phyloP scores from a whole-genome alignment of 331 rosid species.

The Spiraea crenata region DNA sequence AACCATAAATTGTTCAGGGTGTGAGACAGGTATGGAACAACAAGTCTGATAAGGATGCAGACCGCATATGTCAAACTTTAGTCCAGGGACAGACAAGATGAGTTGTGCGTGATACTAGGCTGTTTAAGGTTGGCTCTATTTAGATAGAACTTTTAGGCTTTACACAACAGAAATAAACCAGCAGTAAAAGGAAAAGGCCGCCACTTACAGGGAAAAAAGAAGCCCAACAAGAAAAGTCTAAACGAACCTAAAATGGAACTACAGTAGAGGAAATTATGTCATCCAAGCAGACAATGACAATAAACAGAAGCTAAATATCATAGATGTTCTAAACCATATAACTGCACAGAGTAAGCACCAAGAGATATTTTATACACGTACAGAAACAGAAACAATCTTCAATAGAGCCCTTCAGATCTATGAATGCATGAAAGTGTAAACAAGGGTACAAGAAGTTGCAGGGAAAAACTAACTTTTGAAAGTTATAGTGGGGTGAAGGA shows the following conservation, averaged over 20 bases:
- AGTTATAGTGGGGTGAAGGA: not conserved
- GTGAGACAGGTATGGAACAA: not conserved
- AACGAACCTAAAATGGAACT: not conserved
- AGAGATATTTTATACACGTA: not conserved
- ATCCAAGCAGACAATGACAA: not conserved
- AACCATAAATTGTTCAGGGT: constrained; percentile 21
- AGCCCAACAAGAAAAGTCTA: not conserved
- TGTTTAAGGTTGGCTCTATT: not conserved
- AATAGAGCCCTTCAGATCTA: not conserved
- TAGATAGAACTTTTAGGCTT: not conserved
- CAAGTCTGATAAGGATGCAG: not conserved
- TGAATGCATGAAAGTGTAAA: not conserved
- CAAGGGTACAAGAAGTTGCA: not conserved
- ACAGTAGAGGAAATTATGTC: not conserved
- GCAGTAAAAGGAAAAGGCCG: not conserved
- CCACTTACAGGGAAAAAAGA: not conserved
- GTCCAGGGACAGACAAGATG: no score
- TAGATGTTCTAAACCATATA: not conserved
- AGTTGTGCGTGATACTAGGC: not conserved
- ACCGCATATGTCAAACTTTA: not conserved
- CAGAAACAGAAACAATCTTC: not conserved
- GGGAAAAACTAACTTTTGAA: not conserved
- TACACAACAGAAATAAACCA: not conserved
- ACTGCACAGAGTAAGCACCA: not conserved
- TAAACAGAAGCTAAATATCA: not conserved